Evolutionary conservation across 169 alveolate genomes (phyloP).

Genomic region (Cryptosporidium tyzzeri): DNA sequence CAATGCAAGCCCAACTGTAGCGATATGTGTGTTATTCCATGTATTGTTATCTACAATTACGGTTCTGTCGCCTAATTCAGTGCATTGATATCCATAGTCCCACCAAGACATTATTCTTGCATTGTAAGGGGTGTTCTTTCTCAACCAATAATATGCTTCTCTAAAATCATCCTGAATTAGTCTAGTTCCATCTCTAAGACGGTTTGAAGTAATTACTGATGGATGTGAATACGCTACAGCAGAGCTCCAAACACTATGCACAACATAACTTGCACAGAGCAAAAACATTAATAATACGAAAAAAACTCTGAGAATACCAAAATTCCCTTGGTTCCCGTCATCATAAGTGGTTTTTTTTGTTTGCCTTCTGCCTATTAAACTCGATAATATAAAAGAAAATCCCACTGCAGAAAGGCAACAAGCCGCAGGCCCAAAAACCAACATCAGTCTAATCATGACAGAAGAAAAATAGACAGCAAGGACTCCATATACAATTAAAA

Average conservation of each 20-base stretch:
- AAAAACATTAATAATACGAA: slow-evolving; percentile 63
- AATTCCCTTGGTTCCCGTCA: slow-evolving; percentile 44
- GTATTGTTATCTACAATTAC: slow-evolving; percentile 98
- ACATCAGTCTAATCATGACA: slow-evolving; percentile 97
- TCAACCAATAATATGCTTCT: slow-evolving; percentile 98
- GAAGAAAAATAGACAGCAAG: slow-evolving; percentile 94
- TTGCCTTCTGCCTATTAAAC: slow-evolving; percentile 67
- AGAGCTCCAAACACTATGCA: slow-evolving; percentile 92
- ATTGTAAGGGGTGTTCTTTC: slow-evolving; percentile 93
- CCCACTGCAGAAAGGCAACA: slow-evolving; percentile 95
- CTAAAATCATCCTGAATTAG: slow-evolving; percentile 96
- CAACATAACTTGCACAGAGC: slow-evolving; percentile 82
- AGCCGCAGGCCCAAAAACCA: slow-evolving; percentile 94
- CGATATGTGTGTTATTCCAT: slow-evolving; percentile 97
- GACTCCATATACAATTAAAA: slow-evolving; percentile 92
- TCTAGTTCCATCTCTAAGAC: slow-evolving; percentile 88
- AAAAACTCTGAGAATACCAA: neutral
- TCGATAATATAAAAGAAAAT: slow-evolving; percentile 86
- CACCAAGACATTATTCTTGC: slow-evolving; percentile 98
- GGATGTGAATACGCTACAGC: slow-evolving; percentile 94
- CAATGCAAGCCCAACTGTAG: slow-evolving; percentile 95
- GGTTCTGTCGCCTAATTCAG: slow-evolving; percentile 96
- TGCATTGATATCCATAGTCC: slow-evolving; percentile 99
- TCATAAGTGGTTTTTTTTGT: neutral
- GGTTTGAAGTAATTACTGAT: slow-evolving; percentile 89